phyloP scores from a whole-genome alignment of 2,329 filamentous ascomycete species.

The Sarocladium oryzae region DNA sequence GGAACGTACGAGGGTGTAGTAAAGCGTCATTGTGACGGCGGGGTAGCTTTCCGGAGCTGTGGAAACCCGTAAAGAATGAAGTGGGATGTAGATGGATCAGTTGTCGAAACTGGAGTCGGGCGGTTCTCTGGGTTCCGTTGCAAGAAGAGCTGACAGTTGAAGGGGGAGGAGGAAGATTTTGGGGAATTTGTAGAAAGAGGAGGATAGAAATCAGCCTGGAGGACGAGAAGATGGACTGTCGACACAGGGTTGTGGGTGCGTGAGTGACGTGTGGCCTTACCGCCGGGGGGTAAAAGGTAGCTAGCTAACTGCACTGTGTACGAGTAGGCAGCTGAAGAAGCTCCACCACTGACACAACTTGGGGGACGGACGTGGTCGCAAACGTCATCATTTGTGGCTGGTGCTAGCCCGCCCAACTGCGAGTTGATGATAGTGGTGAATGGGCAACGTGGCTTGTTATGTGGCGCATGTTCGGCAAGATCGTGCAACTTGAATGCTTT shows the following conservation, averaged over 20 bases:
- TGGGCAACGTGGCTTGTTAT: slow-evolving; percentile 3
- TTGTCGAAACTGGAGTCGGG: too few species aligned
- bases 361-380: slow-evolving; percentile 16
- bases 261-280: slow-evolving; percentile 6
- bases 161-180: not conserved
- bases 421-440: not conserved
- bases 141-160: not conserved
- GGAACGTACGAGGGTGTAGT: slow-evolving; percentile 48
- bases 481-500: too few species aligned
- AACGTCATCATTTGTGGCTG: slow-evolving; percentile 31
- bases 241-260: too few species aligned
- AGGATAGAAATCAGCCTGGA: not conserved
- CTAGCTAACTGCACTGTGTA: not conserved
- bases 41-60: slow-evolving; percentile 9
- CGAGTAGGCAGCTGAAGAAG: not conserved
- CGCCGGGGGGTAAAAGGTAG: too few species aligned
- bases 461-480: too few species aligned
- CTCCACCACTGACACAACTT: not conserved
- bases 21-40: slow-evolving; percentile 47
- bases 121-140: too few species aligned
- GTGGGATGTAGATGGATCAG: too few species aligned
- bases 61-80: not conserved
- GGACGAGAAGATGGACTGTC: too few species aligned
- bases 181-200: not conserved
- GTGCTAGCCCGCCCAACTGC: too few species aligned